Evolutionary conservation across 2,329 filamentous ascomycete species (phyloP), one percentile per base, ranked within the genome.

Genomic region (Corinectria fuckeliana): DNA sequence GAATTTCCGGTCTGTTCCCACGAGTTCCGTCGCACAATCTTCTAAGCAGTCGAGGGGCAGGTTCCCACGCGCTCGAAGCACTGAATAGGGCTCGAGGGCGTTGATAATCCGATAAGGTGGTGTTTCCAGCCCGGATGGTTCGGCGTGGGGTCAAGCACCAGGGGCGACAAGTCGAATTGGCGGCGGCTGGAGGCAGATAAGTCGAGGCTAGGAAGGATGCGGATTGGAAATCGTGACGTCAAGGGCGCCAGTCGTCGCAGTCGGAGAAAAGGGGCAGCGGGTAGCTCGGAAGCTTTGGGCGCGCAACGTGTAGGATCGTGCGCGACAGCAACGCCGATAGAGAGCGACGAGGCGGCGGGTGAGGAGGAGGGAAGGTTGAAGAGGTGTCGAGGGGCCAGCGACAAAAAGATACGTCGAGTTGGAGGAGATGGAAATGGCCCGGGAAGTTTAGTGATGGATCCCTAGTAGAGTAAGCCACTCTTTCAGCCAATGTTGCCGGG

Each of bases 181-280:
- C 14, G 26, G 50, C 36, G 49, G 50, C 32, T 50, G 36, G 26
- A 47, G 56, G 47, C 56, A 59, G 48, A 56, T 51, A 28, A 45
- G 34, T 56, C 41, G 51, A 47, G 44, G 41, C 52, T 51, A 50
- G 49, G 52, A 55, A 14, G 36, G 32, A 26, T 45, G 53, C 32
- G 20, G 50, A 42, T 16, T 56, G 39, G 34, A 14, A 52, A 50
- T 56, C 50, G 62, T 71, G 69, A 71, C 69, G 69, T 71, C 69
- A 71, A 63, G 50, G 53, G 58, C 48, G 44, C 49, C 28, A 50
- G 44, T 41, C 18, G 26, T 34, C 32, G 44, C 23, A 13, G 30
- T 50, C 9, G 49, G 41, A 18, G 44, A 57, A 49, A 50, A 53
- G 48, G 56, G 51, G 42, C 16, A 21, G 42, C 36, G 45, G 28